These are phyloP conservation scores for Colletotrichum brevisporum DNA, from an alignment of 2,329 filamentous ascomycete species.

Conservation along the genomic window DNA sequence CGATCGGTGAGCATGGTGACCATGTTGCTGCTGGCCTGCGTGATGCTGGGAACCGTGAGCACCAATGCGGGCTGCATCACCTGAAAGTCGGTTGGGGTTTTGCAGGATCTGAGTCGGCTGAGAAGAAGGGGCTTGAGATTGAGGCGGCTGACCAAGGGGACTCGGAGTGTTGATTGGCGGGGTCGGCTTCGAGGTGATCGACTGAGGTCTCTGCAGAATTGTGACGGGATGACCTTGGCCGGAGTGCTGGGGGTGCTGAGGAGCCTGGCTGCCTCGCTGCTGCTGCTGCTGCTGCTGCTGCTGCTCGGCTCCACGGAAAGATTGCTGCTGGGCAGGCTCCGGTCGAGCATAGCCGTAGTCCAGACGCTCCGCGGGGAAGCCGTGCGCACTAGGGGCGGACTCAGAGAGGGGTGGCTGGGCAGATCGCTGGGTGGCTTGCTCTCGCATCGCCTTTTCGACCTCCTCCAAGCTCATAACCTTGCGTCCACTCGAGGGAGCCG, in stretches of 20 bases:
- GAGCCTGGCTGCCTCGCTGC: slow-evolving; percentile 46
- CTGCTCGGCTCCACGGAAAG: slow-evolving; percentile 37
- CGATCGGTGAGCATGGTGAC: slow-evolving; percentile 60
- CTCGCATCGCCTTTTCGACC: slow-evolving; percentile 92
- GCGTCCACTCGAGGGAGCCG: slow-evolving; percentile 59
- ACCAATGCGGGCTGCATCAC: slow-evolving; percentile 58
- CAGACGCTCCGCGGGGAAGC: slow-evolving; percentile 25
- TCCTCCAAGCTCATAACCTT: slow-evolving; percentile 98
- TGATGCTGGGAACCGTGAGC: slow-evolving; percentile 38
- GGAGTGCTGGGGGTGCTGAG: slow-evolving; percentile 48
- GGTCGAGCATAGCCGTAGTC: slow-evolving; percentile 41
- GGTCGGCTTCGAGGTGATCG: slow-evolving; percentile 56
- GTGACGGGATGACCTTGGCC: slow-evolving; percentile 65
- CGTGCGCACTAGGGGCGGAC: slow-evolving; percentile 48
- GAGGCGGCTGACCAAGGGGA: slow-evolving; percentile 51
- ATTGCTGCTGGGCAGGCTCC: slow-evolving; percentile 35
- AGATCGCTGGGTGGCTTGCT: slow-evolving; percentile 70
- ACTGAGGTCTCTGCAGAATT: slow-evolving; percentile 69
- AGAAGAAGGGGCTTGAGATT: slow-evolving; percentile 56
- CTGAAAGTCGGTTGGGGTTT: slow-evolving; percentile 78
- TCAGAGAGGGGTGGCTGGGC: slow-evolving; percentile 52
- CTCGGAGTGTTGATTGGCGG: slow-evolving; percentile 51
- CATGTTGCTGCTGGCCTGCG: slow-evolving; percentile 43
- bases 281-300: slow-evolving; percentile 53
- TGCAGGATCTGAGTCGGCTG: slow-evolving; percentile 84